Evolutionary conservation across 208 protist genomes (phyloP).

Genomic region (Herpetomonas muscarum): DNA sequence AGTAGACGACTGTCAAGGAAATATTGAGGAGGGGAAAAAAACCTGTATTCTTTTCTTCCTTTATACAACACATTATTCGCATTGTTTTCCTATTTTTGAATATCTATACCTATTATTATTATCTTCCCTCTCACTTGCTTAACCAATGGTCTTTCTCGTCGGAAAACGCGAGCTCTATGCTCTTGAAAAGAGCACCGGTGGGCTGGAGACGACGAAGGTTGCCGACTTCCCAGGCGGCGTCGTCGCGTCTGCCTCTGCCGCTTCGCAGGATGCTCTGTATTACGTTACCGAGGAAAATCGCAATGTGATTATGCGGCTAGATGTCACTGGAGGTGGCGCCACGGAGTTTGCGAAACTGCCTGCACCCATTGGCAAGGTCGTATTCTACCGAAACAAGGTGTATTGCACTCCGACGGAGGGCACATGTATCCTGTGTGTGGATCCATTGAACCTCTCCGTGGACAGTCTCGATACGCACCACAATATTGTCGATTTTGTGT

Average conservation of each 20-base stretch:
- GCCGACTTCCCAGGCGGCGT: conserved; percentile 9
- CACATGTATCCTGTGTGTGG: conserved; percentile 36
- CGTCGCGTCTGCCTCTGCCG: conserved; percentile 21
- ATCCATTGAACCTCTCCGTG: conserved; percentile 41
- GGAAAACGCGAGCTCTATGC: neutral
- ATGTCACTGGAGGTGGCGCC: conserved; percentile 1
- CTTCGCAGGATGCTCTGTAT: conserved; percentile 30
- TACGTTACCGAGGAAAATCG: conserved; percentile 28
- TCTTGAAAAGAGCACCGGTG: neutral
- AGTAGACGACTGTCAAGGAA: too few relatives aligned
- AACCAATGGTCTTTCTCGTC: neutral
- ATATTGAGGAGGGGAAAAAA: too few relatives aligned
- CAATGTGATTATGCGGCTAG: conserved; percentile 20
- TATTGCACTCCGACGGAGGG: conserved; percentile 30
- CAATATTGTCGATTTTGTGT: conserved; percentile 28
- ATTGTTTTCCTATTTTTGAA: too few relatives aligned
- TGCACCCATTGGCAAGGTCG: conserved; percentile 20
- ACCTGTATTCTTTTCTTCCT: conserved; percentile 8
- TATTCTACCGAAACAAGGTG: conserved; percentile 61
- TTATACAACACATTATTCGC: too few relatives aligned
- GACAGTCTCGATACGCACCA: conserved; percentile 41
- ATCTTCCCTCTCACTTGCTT: conserved; percentile 8
- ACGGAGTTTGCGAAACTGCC: conserved; percentile 17
- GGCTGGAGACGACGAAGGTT: conserved; percentile 4
- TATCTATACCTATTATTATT: conserved; percentile 5